Base-by-base conservation (phyloP, 2,329 filamentous ascomycete species). In the Chrysosporium queenslandicum region DNA sequence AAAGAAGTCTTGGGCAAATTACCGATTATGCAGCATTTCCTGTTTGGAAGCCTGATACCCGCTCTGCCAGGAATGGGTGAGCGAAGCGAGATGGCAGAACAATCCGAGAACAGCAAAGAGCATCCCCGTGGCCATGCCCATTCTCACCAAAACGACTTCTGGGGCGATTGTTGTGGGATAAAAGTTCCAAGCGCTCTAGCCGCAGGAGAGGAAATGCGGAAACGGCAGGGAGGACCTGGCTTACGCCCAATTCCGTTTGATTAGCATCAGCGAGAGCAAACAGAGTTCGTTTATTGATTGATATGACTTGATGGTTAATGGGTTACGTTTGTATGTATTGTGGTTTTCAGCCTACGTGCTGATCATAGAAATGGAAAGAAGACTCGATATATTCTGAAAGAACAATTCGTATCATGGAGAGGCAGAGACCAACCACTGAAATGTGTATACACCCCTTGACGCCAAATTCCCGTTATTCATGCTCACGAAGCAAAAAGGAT, bases 141-240 rank as follows among this genome's bases (percentile, higher is more conserved):
- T 68, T 79, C 83, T 47, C 78, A 79, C 45, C 64, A 68, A 43
- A 63, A 64, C 3, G 70, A 74, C 50, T 77, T 75, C 41, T 98
- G 92, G 87, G 91, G 91, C 4, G 92, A 98, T 68, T 98, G 92
- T 68, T 98, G 92, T 66, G 92, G 92, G 23, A 98, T 98, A 69
- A 91, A 94, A 62, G 92, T 98, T 14, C 94, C 92, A 0, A 95
- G 90, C 64, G 91, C 88, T 50, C 78, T 97, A 53, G 94, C 90
- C 25, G 94, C 92, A 0, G 87, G 87, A 12, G 84, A 89, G 60
- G 91, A 95, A 71, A 84, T 86, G 77, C 84, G 80, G 74, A 97
- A 94, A 74, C 77, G 76, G 51, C 76, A 75, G 60, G 79, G 77
- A 27, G 82, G 77, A 14, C 76, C 72, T 37, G 77, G 89, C 87